Conservation (phyloP, 2,329 filamentous ascomycete genomes). For the Diaporthe ilicicola region DNA sequence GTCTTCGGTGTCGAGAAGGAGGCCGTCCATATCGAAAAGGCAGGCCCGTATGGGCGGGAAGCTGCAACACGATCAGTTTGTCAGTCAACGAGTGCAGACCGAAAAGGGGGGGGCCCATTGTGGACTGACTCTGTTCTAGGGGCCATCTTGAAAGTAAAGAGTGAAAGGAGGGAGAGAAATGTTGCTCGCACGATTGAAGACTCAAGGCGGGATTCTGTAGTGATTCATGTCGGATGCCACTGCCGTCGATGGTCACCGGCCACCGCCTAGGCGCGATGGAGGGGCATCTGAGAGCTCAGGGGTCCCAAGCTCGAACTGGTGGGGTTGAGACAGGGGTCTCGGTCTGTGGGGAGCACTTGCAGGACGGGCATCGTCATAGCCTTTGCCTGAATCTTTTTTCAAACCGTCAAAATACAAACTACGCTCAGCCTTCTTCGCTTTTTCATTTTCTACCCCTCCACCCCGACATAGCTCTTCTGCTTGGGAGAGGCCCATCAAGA, state of each 20-base stretch:
- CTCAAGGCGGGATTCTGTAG: not conserved
- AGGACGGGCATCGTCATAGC: conserved; percentile 14
- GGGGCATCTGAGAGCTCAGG: conserved; percentile 3
- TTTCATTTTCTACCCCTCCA: not conserved
- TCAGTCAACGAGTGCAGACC: not conserved
- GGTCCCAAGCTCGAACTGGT: conserved; percentile 12
- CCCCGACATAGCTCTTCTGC: not conserved
- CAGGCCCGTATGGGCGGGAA: conserved; percentile 86
- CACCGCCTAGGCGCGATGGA: not conserved
- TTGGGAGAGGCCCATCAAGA: not conserved
- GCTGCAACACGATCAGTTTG: conserved; percentile 50
- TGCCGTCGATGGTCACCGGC: not conserved
- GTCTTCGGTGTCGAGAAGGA: conserved; percentile 94
- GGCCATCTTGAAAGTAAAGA: conserved; percentile 45
- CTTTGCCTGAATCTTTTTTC: not conserved
- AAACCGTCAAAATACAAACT: not conserved
- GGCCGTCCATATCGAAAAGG: conserved; percentile 98
- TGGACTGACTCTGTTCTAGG: conserved; percentile 54
- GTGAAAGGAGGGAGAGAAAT: too few relatives aligned
- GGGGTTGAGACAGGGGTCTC: conserved; percentile 2
- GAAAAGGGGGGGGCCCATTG: not conserved
- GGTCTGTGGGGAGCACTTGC: not conserved
- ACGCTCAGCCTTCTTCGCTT: not conserved
- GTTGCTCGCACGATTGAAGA: not conserved
- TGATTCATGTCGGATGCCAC: too few relatives aligned